phyloP scores from a whole-genome alignment of 208 protist species.

The Crithidia sp. region DNA sequence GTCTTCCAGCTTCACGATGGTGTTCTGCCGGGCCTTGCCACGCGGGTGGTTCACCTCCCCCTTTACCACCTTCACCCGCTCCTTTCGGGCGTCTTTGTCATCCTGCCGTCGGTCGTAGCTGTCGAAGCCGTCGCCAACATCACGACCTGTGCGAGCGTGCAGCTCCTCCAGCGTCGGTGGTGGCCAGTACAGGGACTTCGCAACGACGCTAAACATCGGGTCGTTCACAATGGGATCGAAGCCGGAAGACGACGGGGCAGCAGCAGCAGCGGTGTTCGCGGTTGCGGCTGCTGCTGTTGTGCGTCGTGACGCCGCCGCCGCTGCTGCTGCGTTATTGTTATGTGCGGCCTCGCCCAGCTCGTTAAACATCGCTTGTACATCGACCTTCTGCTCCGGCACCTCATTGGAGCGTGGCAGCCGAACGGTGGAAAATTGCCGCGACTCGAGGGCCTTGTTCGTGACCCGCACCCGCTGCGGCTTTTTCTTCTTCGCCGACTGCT shows the following conservation, averaged over 20 bases:
- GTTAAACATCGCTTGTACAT: conserved; percentile 62
- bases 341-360: conserved; percentile 1
- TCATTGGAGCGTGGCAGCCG: conserved; percentile 66
- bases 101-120: conserved; percentile 79
- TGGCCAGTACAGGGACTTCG: conserved; percentile 71
- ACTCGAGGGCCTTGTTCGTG: conserved; percentile 82
- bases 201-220: conserved; percentile 71
- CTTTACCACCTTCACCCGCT: conserved; percentile 61
- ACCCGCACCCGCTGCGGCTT: conserved; percentile 75
- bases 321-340: too few relatives aligned
- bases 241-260: not conserved
- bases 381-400: conserved; percentile 41
- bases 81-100: conserved; percentile 59
- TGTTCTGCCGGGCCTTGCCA: conserved; percentile 72
- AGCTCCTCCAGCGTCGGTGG: conserved; percentile 73
- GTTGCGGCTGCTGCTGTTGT: not conserved
- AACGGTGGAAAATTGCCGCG: conserved; percentile 77
- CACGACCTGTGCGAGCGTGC: conserved; percentile 42
- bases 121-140: conserved; percentile 77
- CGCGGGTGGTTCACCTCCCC: conserved; percentile 87
- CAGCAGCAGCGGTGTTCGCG: not conserved
- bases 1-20: conserved; percentile 49
- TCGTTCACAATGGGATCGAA: conserved; percentile 88
- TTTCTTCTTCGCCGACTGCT: conserved; percentile 29
- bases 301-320: not conserved